A percentile compares a stretch with the other conserved stretches of the same genome.
Evolutionary conservation across 805 yeast genomes (phyloP).

Genomic region (Blastobotrys attinorum): DNA sequence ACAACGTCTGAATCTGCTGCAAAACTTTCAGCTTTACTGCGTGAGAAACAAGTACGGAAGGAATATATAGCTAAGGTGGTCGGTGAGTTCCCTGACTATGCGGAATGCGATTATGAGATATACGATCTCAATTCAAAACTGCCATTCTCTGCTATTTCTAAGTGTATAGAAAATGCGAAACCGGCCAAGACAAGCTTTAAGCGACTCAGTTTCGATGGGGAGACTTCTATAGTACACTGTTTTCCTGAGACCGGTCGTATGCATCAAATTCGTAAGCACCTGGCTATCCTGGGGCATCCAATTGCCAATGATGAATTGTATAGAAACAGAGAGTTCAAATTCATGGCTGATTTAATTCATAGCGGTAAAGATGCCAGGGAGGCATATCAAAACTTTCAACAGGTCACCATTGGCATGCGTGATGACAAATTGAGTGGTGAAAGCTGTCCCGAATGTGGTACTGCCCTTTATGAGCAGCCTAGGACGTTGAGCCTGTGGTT

Average conservation of each 20-base stretch:
- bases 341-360: neutral
- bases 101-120: slow-evolving; percentile 52
- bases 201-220: neutral
- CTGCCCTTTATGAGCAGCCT: slow-evolving; percentile 67
- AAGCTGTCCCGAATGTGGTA: slow-evolving; percentile 52
- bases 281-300: slow-evolving; percentile 76
- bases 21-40: slow-evolving; percentile 47
- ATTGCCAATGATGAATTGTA: slow-evolving; percentile 87
- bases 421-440: slow-evolving; percentile 29
- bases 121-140: slow-evolving; percentile 58
- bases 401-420: neutral
- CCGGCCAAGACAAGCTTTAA: neutral
- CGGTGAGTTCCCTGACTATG: slow-evolving; percentile 58
- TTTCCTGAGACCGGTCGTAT: slow-evolving; percentile 86
- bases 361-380: slow-evolving; percentile 25
- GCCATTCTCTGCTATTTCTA: slow-evolving; percentile 30
- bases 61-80: slow-evolving; percentile 75
- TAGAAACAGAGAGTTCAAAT: slow-evolving; percentile 34
- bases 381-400: slow-evolving; percentile 36
- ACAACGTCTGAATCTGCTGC: slow-evolving; percentile 66
- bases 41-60: slow-evolving; percentile 60
- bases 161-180: neutral
- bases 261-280: slow-evolving; percentile 89
- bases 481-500: slow-evolving; percentile 74
- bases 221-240: slow-evolving; percentile 56